Conservation (phyloP, 805 yeast species). For the Blastobotrys robertii region DNA sequence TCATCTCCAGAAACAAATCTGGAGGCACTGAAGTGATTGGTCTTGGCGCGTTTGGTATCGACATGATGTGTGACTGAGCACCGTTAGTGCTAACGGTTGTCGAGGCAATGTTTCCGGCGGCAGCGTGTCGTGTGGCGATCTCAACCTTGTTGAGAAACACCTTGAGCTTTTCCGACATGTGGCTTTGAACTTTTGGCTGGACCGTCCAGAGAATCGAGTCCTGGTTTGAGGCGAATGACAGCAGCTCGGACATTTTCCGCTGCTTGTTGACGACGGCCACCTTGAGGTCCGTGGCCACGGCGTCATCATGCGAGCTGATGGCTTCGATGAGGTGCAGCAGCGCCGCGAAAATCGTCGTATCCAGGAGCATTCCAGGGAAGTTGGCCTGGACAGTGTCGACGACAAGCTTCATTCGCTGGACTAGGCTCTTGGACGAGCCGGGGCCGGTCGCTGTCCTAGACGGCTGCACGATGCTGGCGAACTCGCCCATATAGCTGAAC, state of each 20-base stretch:
- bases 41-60: neutral
- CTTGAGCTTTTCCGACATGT: conserved; percentile 16
- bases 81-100: neutral
- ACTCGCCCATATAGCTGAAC: conserved; percentile 37
- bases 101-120: neutral
- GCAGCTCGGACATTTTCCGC: conserved; percentile 31
- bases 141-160: conserved; percentile 16
- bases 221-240: conserved; percentile 20
- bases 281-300: conserved; percentile 45
- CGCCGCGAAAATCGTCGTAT: conserved; percentile 49
- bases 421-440: conserved; percentile 32
- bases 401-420: conserved; percentile 43
- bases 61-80: neutral
- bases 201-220: conserved; percentile 17
- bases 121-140: neutral
- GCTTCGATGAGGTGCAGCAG: conserved; percentile 43
- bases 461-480: conserved; percentile 21
- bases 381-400: conserved; percentile 47
- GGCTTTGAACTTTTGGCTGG: conserved; percentile 14
- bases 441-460: conserved; percentile 7
- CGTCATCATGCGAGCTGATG: conserved; percentile 39
- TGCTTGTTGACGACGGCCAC: conserved; percentile 43
- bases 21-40: conserved; percentile 21
- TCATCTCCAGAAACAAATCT: conserved; percentile 45
- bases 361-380: conserved; percentile 62